Evolutionary conservation across 1,139 yeast genomes (phyloP).

Genomic region (Blastobotrys persicus): DNA sequence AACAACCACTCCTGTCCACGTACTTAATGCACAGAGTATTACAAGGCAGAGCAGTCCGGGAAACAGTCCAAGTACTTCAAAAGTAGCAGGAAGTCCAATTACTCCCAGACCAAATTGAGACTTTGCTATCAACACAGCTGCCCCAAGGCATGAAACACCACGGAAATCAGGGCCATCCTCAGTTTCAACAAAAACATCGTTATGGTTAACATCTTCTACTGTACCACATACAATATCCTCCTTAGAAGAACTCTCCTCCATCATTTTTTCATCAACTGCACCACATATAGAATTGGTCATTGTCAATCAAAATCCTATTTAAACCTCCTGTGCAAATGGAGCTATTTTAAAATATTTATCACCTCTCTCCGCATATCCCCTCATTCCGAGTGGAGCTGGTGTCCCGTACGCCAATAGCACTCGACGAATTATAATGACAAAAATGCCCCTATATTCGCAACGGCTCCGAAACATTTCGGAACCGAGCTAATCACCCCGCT

Average conservation of each 20-base stretch:
- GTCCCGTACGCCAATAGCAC: background rate
- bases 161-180: constrained; percentile 18
- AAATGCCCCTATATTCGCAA: background rate
- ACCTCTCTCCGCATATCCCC: background rate
- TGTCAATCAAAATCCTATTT: background rate
- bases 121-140: constrained; percentile 56
- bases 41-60: constrained; percentile 57
- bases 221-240: background rate
- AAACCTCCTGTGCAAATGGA: too few relatives aligned
- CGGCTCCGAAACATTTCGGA: background rate
- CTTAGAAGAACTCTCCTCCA: background rate
- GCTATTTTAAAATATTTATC: background rate
- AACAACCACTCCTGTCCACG: constrained; percentile 54
- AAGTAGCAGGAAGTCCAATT: constrained; percentile 64
- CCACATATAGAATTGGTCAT: too few relatives aligned
- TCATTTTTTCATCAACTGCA: background rate
- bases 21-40: constrained; percentile 50
- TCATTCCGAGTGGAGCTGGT: background rate
- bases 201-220: background rate
- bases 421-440: background rate
- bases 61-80: constrained; percentile 55
- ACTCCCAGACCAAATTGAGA: constrained; percentile 62
- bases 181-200: constrained; percentile 13
- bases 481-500: too few relatives aligned
- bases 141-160: constrained; percentile 25